Base-by-base conservation (phyloP, 1,139 yeast genomes). In the Trichomonascaceae sp. region DNA sequence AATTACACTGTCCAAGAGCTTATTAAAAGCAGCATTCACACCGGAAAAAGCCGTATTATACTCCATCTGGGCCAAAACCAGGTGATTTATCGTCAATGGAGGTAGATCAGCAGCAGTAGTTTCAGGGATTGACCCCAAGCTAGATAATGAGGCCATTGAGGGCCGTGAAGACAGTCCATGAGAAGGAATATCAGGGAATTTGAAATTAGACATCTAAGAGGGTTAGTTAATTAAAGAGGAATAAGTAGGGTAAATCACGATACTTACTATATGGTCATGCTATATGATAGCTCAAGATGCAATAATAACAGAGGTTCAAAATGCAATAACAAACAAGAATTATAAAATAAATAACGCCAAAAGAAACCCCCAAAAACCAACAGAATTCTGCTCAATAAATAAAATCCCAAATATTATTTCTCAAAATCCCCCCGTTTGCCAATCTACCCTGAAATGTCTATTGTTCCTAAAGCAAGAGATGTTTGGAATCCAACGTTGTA, bases 1-100 rank as follows among this genome's bases (percentile, higher is more conserved):
- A 7, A 65, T 55, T n/a, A 64, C 56, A 3, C 55, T 49, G 44
- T 63, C 62, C 10, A 62, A 53, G 17, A 64, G 61, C 12, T 59
- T 56, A 6, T 61, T 50, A 12, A 65, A 58, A 8, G 64, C 58
- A 4, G 43, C 18, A n/a, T 43, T 20, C 8, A 51, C 55, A 30
- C 47, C 47, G 15, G 43, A 39, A 12, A 47, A 51, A 7, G 60
- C 59, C 3, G 62, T 54, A 2, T 53, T 51, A 44, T 52, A 55
- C 19, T 57, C 58, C 15, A 62, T 53, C 15, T 63, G 65, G 1
- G 60, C 51, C 24, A 60, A 62, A 15, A 63, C 56, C 15, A 64
- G 55, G 3, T 58, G 51, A 43, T 63, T 61, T 18, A 64, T 57
- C 3, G 63, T 53, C 15, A 60, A 56, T 8, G 58, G 45, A 13